Evolutionary conservation across 768 basidiomycete genomes (phyloP), one percentile per base, ranked within the genome.

Genomic region (Agaricus blazei): DNA sequence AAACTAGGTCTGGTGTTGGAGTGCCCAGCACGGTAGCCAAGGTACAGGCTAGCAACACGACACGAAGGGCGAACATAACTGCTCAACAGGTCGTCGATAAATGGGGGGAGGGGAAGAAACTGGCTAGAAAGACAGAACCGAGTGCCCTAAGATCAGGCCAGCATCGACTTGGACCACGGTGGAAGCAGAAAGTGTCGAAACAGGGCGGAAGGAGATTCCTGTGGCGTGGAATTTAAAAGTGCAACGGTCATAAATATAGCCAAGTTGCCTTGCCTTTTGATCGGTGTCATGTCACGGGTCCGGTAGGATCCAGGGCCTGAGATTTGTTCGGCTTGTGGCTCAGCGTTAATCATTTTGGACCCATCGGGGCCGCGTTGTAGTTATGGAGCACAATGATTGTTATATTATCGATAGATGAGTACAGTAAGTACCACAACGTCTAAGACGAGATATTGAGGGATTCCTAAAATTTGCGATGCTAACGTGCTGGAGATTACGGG

Each of bases 341-440:
- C 8, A 8, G 34, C 7, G 34, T 34, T 44, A 29, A 43, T 6
- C 27, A 27, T 42, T 31, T 38, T 27, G 12, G 31, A n/a, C 12
- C 9, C 23, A 24, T 51, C 50, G 41, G 36, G 6, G 24, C 31
- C 52, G 23, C 19, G 19, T 19, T 19, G 19, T 19, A 19, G 19
- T 19, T 23, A 23, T 24, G 8, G 11, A 46, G 26, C 4, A 36
- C 40, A 45, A 41, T 54, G 46, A 29, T 41, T 27, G 14, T 31
- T 48, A 41, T 55, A 55, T 55, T 54, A 54, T 48, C 45, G 42
- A 38, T 6, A 24, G 26, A 54, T 54, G 7, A 55, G 48, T 46
- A 54, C 48, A 55, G 48, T 47, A 48, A 27, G 36, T 27, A 42
- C 40, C 38, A 55, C 48, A 47, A 29, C 3, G 11, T 34, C 34